Base-by-base conservation (phyloP, 208 protist genomes). In the Naegleria gruberi region DNA sequence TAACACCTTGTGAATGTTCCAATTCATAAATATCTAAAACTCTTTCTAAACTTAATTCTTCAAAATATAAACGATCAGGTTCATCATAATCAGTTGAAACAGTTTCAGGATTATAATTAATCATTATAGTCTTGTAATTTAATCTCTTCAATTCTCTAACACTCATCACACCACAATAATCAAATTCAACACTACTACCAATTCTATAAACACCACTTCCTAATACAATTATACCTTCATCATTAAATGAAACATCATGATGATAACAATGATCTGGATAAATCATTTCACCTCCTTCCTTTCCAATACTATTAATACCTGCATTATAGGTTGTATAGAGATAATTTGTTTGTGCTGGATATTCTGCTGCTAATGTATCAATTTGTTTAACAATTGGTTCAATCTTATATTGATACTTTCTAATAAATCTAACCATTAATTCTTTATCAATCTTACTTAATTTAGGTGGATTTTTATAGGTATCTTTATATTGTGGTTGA, bases 61-160 rank as follows among this genome's bases (percentile, higher is more conserved):
- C 98, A 93, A 99, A 99, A 94, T 99, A 99, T 15, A 99, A 94
- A 19, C 97, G 96, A 92, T 99, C 97, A 92, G 95, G 97, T 93
- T 98, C 97, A 93, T 98, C 97, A 93, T 98, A 99, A 94, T 99
- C 98, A 44, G 98, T 99, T 26, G 95, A 97, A n/a, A 99, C 98
- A 19, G 98, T 99, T 92, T 99, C 98, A 40, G 98, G 98, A 94
- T 99, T 99, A 95, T 98, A 99, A 95, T 99, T 99, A 92, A 99
- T 97, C 93, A 99, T 97, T 91, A 99, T 97, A 10, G 98, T 96
- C 90, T 97, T 96, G 91, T 97, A 94, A 47, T 97, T 98, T 37
- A 99, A 93, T 41, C 94, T 94, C 44, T 96, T 94, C 85, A 99
- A 94, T 90, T 98, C 97, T 83, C 97, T 94, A 30, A 98, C 94